Conservation (phyloP, 768 basidiomycete species). For the Panaeolus cyanescens region DNA sequence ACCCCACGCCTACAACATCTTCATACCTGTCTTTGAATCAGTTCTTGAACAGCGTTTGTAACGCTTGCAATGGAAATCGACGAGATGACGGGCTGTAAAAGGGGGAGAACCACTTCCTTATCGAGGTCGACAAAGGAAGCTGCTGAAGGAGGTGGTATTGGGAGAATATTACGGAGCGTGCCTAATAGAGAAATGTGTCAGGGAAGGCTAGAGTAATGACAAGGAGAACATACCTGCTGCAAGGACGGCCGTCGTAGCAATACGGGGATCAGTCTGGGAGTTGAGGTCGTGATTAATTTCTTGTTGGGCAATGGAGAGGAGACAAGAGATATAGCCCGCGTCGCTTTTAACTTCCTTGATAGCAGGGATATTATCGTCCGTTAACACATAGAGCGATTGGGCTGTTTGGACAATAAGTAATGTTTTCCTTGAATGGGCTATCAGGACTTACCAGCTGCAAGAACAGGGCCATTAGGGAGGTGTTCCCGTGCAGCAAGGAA, state of each 20-base stretch:
- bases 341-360: conserved; percentile 65
- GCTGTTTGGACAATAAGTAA: conserved; percentile 43
- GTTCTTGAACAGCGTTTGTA: conserved; percentile 49
- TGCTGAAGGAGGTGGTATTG: conserved; percentile 68
- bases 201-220: not conserved
- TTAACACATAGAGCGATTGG: conserved; percentile 90
- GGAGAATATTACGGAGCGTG: conserved; percentile 74
- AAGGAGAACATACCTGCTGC: conserved; percentile 56
- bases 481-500: conserved; percentile 75
- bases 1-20: not conserved
- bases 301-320: conserved; percentile 61
- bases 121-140: conserved; percentile 69
- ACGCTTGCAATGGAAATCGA: conserved; percentile 56
- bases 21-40: conserved; percentile 52
- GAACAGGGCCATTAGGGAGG: conserved; percentile 70
- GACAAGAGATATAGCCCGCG: conserved; percentile 60
- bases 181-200: conserved; percentile 40
- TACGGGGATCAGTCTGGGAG: conserved; percentile 50
- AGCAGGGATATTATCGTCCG: conserved; percentile 85
- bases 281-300: conserved; percentile 31
- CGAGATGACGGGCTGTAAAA: conserved; percentile 66
- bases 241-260: conserved; percentile 60
- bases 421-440: not conserved
- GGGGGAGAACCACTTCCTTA: conserved; percentile 70
- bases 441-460: conserved; percentile 69